Evolutionary conservation across 2,329 filamentous ascomycete species (phyloP).

Genomic region (Xylariaceae sp.): DNA sequence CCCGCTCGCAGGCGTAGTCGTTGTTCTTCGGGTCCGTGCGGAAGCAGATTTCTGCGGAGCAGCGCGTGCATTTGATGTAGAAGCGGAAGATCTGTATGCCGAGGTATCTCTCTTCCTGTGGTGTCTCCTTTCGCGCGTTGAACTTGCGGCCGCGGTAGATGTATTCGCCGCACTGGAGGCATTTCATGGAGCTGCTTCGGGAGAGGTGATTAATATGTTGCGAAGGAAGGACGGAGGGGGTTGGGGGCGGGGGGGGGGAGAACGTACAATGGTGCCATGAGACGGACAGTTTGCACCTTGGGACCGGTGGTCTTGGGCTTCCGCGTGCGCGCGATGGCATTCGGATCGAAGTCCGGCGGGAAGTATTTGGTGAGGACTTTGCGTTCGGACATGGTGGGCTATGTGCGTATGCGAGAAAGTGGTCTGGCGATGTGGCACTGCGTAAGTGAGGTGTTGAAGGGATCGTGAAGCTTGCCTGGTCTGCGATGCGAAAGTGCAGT

Average conservation of each 20-base stretch:
- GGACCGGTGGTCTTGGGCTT: conserved; percentile 70
- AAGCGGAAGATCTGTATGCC: conserved; percentile 84
- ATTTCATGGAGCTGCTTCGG: conserved; percentile 31
- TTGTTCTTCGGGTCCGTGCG: conserved; percentile 87
- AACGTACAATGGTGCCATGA: conserved; percentile 74
- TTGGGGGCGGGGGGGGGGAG: neutral
- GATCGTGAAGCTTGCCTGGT: neutral
- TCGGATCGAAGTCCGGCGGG: conserved; percentile 85
- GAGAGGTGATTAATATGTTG: neutral
- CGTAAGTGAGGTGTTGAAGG: neutral
- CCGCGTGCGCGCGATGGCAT: conserved; percentile 66
- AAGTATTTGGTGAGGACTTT: conserved; percentile 52
- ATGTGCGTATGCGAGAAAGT: neutral
- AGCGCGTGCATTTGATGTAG: conserved; percentile 62
- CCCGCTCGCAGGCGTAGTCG: conserved; percentile 76
- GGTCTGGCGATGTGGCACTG: neutral
- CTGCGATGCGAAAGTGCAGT: neutral
- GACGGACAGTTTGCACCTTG: conserved; percentile 77
- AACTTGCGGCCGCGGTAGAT: conserved; percentile 94
- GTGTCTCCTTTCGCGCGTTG: conserved; percentile 90
- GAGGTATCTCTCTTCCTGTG: conserved; percentile 82
- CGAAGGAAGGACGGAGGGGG: neutral
- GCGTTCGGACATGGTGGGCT: conserved; percentile 39
- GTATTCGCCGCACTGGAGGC: conserved; percentile 58
- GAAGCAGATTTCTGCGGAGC: conserved; percentile 22